Percentiles rank a stretch among this genome's conserved stretches.
phyloP scores from a whole-genome alignment of 371 early-diverging fungal genomes.

The Saksenaea vasiformis region DNA sequence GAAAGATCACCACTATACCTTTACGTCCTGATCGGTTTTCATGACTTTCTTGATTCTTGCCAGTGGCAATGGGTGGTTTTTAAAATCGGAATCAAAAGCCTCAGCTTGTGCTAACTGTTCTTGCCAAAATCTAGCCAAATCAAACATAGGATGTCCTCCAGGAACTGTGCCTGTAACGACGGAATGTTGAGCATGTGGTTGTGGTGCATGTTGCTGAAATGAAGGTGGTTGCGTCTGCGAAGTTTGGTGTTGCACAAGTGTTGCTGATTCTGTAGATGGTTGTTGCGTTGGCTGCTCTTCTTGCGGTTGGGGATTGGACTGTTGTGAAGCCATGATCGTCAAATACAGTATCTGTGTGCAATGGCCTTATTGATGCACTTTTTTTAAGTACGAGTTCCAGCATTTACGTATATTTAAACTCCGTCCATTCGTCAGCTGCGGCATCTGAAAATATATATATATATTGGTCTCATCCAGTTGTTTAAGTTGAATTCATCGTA shows the following conservation, averaged over 20 bases:
- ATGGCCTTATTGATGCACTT: too few relatives aligned
- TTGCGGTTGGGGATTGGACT: neutral
- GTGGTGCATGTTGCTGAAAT: neutral
- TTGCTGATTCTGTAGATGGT: neutral
- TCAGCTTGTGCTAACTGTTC: conserved; percentile 43
- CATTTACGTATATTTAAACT: too few relatives aligned
- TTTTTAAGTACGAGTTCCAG: too few relatives aligned
- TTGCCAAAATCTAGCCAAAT: conserved; percentile 49
- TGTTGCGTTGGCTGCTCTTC: neutral
- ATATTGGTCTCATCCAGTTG: too few relatives aligned
- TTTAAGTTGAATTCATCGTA: too few relatives aligned
- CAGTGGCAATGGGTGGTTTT: conserved; percentile 92
- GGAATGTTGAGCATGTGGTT: neutral
- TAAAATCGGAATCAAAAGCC: conserved; percentile 74
- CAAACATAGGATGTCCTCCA: conserved; percentile 47
- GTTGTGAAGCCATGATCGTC: neutral
- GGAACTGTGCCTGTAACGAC: conserved; percentile 8
- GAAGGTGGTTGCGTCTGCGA: neutral
- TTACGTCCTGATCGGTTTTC: conserved; percentile 96
- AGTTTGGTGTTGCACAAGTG: neutral
- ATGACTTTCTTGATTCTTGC: conserved; percentile 99
- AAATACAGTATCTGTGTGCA: too few relatives aligned
- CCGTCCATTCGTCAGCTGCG: too few relatives aligned
- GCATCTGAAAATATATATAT: too few relatives aligned
- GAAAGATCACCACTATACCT: conserved; percentile 20